These are phyloP conservation scores for Phytophthora colocasiae DNA, from an alignment of 352 stramenopile species.

Conservation along the genomic window DNA sequence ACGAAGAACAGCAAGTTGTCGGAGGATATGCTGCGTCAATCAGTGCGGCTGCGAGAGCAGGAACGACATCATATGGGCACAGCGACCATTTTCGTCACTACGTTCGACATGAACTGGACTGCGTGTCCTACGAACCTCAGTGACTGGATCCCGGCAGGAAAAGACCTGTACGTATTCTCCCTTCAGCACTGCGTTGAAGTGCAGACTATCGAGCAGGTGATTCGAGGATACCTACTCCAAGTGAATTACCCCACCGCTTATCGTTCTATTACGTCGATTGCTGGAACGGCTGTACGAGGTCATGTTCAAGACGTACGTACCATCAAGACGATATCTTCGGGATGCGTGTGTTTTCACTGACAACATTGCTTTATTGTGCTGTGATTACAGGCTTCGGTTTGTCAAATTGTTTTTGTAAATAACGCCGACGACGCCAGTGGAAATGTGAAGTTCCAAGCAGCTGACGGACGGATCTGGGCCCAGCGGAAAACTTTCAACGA, in stretches of 20 bases:
- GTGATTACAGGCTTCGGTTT: constrained; percentile 60
- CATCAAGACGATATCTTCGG: not conserved
- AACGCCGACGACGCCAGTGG: constrained; percentile 82
- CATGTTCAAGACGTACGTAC: constrained; percentile 71
- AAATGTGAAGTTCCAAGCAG: constrained; percentile 78
- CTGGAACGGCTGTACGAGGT: constrained; percentile 61
- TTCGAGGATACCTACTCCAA: constrained; percentile 73
- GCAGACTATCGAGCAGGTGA: constrained; percentile 67
- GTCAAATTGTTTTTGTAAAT: constrained; percentile 90
- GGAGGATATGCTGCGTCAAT: constrained; percentile 48
- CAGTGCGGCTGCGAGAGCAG: constrained; percentile 44
- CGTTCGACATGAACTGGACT: constrained; percentile 85
- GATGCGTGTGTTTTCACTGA: constrained; percentile 14
- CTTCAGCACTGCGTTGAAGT: constrained; percentile 80
- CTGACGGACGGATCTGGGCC: constrained; percentile 72
- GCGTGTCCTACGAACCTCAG: constrained; percentile 68
- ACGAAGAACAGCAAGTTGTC: constrained; percentile 53
- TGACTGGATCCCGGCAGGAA: constrained; percentile 76
- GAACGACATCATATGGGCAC: constrained; percentile 74
- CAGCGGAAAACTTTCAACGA: constrained; percentile 82
- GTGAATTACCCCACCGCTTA: constrained; percentile 86
- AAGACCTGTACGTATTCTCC: constrained; percentile 88
- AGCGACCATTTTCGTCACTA: constrained; percentile 80
- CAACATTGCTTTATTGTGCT: constrained; percentile 3
- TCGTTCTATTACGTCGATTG: constrained; percentile 81